These are phyloP conservation scores for Fagopyrum homotropicum DNA, from an alignment of 148 eudicot species.

Conservation along the genomic window DNA sequence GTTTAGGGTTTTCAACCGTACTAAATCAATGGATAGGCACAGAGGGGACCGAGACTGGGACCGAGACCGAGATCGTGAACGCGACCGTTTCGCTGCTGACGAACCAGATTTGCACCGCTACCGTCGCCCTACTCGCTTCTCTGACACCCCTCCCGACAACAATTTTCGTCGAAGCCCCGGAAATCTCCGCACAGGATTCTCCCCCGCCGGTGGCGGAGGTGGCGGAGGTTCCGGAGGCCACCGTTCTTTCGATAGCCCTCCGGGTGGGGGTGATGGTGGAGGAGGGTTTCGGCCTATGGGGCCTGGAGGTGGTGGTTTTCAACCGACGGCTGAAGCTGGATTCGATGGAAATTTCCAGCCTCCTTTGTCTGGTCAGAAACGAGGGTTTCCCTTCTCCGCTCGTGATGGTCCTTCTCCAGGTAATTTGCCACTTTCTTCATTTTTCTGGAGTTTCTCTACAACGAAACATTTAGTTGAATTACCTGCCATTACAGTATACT, in stretches of 20 bases:
- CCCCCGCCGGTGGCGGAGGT: conserved; percentile 18
- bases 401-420: conserved; percentile 50
- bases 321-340: neutral
- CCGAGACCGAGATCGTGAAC: conserved; percentile 24
- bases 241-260: conserved; percentile 49
- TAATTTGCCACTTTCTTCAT: conserved; percentile 12
- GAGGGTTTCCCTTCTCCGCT: conserved; percentile 46
- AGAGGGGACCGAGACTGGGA: conserved; percentile 25
- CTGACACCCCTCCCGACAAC: conserved; percentile 31
- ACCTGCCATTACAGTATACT: neutral
- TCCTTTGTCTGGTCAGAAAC: conserved; percentile 60
- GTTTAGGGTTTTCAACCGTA: neutral
- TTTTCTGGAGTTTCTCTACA: neutral
- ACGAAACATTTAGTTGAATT: neutral
- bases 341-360: conserved; percentile 18
- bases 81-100: conserved; percentile 21
- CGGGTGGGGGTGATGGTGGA: conserved; percentile 25
- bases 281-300: conserved; percentile 11
- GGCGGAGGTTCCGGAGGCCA: conserved; percentile 19
- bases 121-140: conserved; percentile 42
- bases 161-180: conserved; percentile 29
- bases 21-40: conserved; percentile 24
- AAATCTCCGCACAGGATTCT: conserved; percentile 25
- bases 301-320: conserved; percentile 20
- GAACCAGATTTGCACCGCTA: conserved; percentile 27